Evolutionary conservation across 1,284 basidiomycete species (phyloP), one percentile per base, ranked within the genome.

Genomic region (Ceratobasidium sp.): DNA sequence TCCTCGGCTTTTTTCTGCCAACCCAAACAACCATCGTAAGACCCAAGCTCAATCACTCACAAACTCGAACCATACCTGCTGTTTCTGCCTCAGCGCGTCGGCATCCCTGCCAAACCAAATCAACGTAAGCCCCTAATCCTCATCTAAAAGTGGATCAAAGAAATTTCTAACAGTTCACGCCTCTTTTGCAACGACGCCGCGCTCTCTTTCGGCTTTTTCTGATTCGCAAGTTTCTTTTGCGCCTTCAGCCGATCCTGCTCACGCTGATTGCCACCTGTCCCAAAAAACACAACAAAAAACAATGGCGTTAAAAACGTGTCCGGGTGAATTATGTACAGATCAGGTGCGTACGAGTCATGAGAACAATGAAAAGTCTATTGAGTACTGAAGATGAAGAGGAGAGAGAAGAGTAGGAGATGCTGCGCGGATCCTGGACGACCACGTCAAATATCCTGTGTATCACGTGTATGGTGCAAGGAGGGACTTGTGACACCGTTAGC

Each of bases 241-340:
- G 90, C 89, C 79, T 88, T 89, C 38, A 81, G 80, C 76, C 91
- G 90, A 80, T 91, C 91, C 80, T 82, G 85, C 18, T 93, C 91
- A 70, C 91, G 87, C 80, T 93, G 91, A 79, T 93, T 92, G 77
- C 91, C 91, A 79, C 91, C 91, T 93, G 77, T n/a, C n/a, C n/a
- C n/a, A n/a, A n/a, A n/a, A n/a, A n/a, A n/a, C n/a, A n/a, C n/a
- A n/a, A n/a, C n/a, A 86, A 87, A 16, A 32, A 2, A 61, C 43
- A 13, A 23, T 44, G 30, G 50, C 0, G 54, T 70, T 28, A 70
- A 58, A 55, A 67, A 9, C 21, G 11, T 1, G n/a, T 14, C 47
- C 47, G 49, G 16, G 11, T 28, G 28, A 16, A 14, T 35, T 55
- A 55, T 44, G n/a, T 55, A 67, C 50, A 55, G n/a, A 1, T 21